Percentiles rank a stretch among this genome's conserved stretches.
Conservation (phyloP, 2,329 filamentous ascomycete species). For the Talaromyces sp. region DNA sequence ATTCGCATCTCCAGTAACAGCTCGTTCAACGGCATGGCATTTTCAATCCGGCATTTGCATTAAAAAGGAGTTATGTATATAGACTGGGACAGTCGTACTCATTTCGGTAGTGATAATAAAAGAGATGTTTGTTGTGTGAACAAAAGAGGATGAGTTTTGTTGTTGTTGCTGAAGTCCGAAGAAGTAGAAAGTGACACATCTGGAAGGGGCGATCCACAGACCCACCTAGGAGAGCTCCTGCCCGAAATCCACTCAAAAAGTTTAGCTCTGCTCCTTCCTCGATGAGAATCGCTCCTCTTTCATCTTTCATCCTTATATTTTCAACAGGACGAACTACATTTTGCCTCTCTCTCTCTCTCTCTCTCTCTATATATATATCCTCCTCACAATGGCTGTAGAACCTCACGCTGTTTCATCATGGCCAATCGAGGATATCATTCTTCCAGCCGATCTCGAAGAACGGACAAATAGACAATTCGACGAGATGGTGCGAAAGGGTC, state of each 20-base stretch:
- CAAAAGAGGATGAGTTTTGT: background rate
- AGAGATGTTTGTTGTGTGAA: background rate
- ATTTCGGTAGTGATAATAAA: background rate
- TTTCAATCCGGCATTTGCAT: background rate
- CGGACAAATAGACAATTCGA: slow-evolving; percentile 20
- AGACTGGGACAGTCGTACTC: background rate
- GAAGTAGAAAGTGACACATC: background rate
- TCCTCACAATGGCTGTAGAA: background rate
- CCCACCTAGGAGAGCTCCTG: background rate
- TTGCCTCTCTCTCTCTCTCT: background rate
- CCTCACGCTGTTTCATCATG: background rate
- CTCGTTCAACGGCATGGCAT: background rate
- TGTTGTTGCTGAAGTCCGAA: background rate
- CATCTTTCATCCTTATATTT: background rate
- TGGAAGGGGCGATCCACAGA: slow-evolving; percentile 3
- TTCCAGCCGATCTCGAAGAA: slow-evolving; percentile 26
- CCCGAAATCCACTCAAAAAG: background rate
- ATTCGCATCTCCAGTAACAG: background rate
- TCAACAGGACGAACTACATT: background rate
- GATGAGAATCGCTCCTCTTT: background rate
- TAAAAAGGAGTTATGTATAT: background rate
- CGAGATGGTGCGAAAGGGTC: slow-evolving; percentile 18
- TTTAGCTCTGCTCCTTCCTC: background rate
- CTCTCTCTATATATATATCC: background rate
- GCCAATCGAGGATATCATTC: slow-evolving; percentile 10